Evolutionary conservation across 495 filamentous ascomycete species (phyloP).

Genomic region (Penicillium robsamsonii): DNA sequence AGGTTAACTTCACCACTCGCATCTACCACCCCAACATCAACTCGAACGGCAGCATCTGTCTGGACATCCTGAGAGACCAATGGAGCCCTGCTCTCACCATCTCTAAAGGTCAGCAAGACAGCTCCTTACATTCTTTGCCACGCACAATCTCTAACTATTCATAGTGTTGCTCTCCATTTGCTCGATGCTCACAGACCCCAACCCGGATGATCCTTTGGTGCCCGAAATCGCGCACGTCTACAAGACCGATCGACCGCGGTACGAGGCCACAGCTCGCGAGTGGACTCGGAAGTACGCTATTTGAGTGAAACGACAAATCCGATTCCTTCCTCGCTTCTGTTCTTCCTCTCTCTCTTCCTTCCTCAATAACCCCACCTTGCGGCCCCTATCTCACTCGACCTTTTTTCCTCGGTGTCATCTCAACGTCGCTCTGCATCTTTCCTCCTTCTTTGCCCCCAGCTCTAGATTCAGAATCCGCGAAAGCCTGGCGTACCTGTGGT

Average conservation of each 20-base stretch:
- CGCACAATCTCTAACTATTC: constrained; percentile 18
- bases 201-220: constrained; percentile 97
- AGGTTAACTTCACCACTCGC: constrained; percentile 99
- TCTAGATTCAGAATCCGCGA: constrained; percentile 32
- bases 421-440: constrained; percentile 35
- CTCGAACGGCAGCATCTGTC: constrained; percentile 97
- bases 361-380: constrained; percentile 12
- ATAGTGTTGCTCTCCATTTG: constrained; percentile 96
- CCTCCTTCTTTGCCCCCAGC: constrained; percentile 22
- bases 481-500: constrained; percentile 48
- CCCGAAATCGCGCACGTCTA: constrained; percentile 99
- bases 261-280: constrained; percentile 94
- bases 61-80: constrained; percentile 97
- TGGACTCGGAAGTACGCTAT: constrained; percentile 99
- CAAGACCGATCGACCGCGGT: constrained; percentile 95
- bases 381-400: constrained; percentile 11
- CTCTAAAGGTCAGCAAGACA: constrained; percentile 78
- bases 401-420: constrained; percentile 26
- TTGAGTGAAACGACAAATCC: constrained; percentile 33
- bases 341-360: constrained; percentile 1
- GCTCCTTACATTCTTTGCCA: background rate
- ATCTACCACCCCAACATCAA: constrained; percentile 99
- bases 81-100: constrained; percentile 99
- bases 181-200: constrained; percentile 99
- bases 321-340: constrained; percentile 6